Evolutionary conservation across 2,329 filamentous ascomycete genomes (phyloP), one percentile per base, ranked within the genome.

Genomic region (Fusarium pseudocircinatum): DNA sequence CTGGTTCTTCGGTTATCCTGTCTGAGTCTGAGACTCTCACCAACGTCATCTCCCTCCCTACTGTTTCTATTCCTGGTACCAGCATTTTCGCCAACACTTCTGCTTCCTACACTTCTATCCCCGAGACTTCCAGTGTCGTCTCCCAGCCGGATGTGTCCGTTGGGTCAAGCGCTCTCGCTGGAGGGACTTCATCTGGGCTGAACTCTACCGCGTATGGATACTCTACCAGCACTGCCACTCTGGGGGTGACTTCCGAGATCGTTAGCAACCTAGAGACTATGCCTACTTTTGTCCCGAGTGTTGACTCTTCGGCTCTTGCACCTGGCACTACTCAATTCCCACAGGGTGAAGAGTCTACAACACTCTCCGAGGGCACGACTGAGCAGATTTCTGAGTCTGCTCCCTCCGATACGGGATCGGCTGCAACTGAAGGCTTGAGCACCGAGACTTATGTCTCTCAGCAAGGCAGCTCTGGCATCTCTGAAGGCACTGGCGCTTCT

Each of bases 261-360:
- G 11, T 68, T 6, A 69, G 72, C 3, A 64, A 76, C 39, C 40
- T 78, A 16, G 75, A 78, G 64, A 77, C 75, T 1, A 72, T 77
- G 58, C 75, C 75, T 6, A 74, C 63, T 2, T n/a, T 75, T 24
- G 30, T 64, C 11, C 64, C 60, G 5, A 77, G 69, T 7, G 43
- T 54, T 11, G 66, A 54, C 26, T 76, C 75, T 9, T 75, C 64
- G 20, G 76, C 74, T 32, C 42, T 69, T 22, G 63, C 64, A 28
- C 42, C 52, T n/a, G 69, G 59, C 10, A 70, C 68, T 15, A 72
- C 57, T 22, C 39, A 49, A 7, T 37, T 32, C 6, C 52, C 71
- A 0, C 62, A 63, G 30, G 49, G 52, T 4, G 50, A 46, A 14
- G 49, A 16, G 4, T 60, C 56, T 20, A 64, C 69, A 9, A 57